Base-by-base conservation (phyloP, 768 basidiomycete genomes). In the Butyriboletus loyo region DNA sequence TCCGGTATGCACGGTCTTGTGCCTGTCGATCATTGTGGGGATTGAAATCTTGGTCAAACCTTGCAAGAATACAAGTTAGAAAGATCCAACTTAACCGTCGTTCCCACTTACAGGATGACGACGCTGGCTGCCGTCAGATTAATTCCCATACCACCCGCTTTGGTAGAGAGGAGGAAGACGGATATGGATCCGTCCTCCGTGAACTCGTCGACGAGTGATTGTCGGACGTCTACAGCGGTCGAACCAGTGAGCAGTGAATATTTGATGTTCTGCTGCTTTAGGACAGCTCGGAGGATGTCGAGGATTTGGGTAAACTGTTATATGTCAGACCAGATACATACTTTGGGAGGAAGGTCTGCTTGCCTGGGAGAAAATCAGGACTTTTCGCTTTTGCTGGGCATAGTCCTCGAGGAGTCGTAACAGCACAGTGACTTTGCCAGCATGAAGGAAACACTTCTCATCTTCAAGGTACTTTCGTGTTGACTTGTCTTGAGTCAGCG, bases 1-100 rank as follows among this genome's bases (percentile, higher is more conserved):
- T 97, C 25, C 97, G 88, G 70, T 98, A 98, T 24, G 94, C 94
- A 31, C 97, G 85, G 70, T 99, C 97, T 54, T 96, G 93, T 1
- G 97, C 97, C 73, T 99, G 97, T 55, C 89, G 84, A 71, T 98
- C 97, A 67, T 99, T 99, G 72, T 93, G 91, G 4, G 91, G 91
- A 67, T 98, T 98, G 73, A 98, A 99, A 68, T 98, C 96, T 66
- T 96, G 94, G 66, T 99, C 96, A 66, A 94, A 97, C 83, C 87
- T 89, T 53, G 27, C 38, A 52, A 68, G 46, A 41, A n/a, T 58
- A 38, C 24, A 2, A 38, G 22, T 55, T 2, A 48, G 42, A 31
- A 0, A 36, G 2, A 0, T 19, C 32, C 0, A 17, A 3, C 8
- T n/a, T 24, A 37, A 9, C 9, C 7, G 42, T 47, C 44, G 6